These are phyloP conservation scores for Cicer cuneatum DNA, from an alignment of 306 rosid genomes.

Conservation along the genomic window DNA sequence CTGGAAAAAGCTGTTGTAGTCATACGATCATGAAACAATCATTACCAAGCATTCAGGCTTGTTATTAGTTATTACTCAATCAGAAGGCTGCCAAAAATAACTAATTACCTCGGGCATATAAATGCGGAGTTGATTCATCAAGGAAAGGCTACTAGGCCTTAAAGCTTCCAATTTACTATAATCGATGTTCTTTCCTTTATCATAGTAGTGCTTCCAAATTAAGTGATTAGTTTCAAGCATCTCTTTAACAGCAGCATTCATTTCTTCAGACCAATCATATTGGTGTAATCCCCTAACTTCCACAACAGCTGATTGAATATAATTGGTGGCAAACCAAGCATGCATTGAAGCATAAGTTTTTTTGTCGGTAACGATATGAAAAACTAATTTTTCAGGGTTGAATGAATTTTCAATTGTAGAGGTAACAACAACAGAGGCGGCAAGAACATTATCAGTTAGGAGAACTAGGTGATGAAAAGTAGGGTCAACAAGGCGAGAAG, in stretches of 20 bases:
- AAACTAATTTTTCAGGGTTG: conserved; percentile 72
- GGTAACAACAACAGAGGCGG: conserved; percentile 86
- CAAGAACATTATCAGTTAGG: conserved; percentile 84
- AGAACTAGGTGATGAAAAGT: conserved; percentile 74
- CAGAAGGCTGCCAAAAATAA: conserved; percentile 39
- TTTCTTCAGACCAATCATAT: conserved; percentile 86
- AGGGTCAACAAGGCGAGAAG: conserved; percentile 76
- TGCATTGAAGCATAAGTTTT: conserved; percentile 91
- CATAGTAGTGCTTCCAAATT: conserved; percentile 69
- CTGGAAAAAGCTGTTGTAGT: conserved; percentile 87
- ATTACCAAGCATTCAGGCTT: conserved; percentile 48
- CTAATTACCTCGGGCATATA: conserved; percentile 76
- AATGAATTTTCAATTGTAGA: conserved; percentile 71
- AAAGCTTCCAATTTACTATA: conserved; percentile 56
- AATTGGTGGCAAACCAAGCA: conserved; percentile 92
- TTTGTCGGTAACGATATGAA: conserved; percentile 89
- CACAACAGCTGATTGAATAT: conserved; percentile 66
- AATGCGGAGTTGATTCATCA: conserved; percentile 83
- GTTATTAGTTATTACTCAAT: conserved; percentile 42
- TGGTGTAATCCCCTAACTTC: conserved; percentile 94
- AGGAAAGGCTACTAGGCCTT: conserved; percentile 76
- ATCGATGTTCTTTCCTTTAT: conserved; percentile 55
- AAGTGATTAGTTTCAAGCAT: conserved; percentile 76
- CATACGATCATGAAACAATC: conserved; percentile 49
- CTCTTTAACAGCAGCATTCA: conserved; percentile 72